Conservation (phyloP, 768 basidiomycete species). For the Cystofilobasidium capitatum region DNA sequence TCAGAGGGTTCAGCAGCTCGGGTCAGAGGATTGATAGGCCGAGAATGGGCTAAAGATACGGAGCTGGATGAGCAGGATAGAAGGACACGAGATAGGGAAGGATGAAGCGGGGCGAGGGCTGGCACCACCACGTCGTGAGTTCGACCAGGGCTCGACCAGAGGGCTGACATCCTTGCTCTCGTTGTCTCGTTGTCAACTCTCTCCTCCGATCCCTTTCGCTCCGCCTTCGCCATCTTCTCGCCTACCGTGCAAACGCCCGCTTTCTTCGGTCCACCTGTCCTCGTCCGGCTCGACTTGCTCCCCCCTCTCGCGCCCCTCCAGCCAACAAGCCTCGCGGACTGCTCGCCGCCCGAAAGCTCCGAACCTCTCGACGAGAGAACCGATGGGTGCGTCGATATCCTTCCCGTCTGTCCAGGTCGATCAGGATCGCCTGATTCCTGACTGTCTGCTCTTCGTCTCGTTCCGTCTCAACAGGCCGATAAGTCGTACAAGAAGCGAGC, state of each 20-base stretch:
- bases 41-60: too few species aligned
- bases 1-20: too few species aligned
- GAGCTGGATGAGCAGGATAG: too few species aligned
- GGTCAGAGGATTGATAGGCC: too few species aligned
- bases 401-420: background rate
- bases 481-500: constrained; percentile 99
- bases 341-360: constrained; percentile 96
- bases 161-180: too few species aligned
- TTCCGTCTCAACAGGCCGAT: constrained; percentile 59
- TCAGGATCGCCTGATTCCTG: background rate
- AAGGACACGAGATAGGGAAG: too few species aligned
- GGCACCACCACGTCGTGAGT: too few species aligned
- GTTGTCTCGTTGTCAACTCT: too few species aligned
- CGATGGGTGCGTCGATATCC: constrained; percentile 66
- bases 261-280: background rate
- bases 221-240: background rate
- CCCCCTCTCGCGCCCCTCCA: constrained; percentile 35
- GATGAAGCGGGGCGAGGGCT: too few species aligned
- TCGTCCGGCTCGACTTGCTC: background rate
- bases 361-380: constrained; percentile 84
- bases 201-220: background rate
- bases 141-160: too few species aligned
- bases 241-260: background rate
- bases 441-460: constrained; percentile 27
- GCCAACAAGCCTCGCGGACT: constrained; percentile 99